A percentile compares a stretch with the other conserved stretches of the same genome.
Evolutionary conservation across 108 stramenopile genomes (phyloP).

Genomic region (Nitzschia putrida): DNA sequence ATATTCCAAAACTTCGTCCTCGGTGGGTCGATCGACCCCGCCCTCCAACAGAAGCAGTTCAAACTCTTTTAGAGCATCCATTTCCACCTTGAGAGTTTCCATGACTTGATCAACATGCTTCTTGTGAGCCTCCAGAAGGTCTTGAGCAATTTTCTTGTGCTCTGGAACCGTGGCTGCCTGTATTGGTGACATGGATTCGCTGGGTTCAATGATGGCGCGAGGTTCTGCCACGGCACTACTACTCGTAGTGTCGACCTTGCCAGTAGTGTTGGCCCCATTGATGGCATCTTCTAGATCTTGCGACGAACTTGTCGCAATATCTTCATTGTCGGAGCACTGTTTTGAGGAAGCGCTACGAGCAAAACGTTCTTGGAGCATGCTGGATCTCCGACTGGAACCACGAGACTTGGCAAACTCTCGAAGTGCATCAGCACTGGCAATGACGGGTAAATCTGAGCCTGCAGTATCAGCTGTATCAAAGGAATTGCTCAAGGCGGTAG

Average conservation of each 20-base stretch:
- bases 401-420: conserved; percentile 29
- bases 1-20: conserved; percentile 83
- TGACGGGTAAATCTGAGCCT: conserved; percentile 30
- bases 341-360: neutral
- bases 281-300: conserved; percentile 8
- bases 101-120: conserved; percentile 70
- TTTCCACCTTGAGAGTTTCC: conserved; percentile 70
- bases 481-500: conserved; percentile 10
- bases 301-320: neutral
- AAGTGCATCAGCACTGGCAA: conserved; percentile 43
- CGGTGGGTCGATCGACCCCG: conserved; percentile 46
- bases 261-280: neutral
- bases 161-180: conserved; percentile 26
- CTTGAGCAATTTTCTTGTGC: conserved; percentile 53
- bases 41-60: conserved; percentile 55
- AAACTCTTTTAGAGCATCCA: conserved; percentile 75
- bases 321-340: neutral
- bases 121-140: conserved; percentile 69
- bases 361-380: conserved; percentile 43
- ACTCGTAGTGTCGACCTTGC: neutral
- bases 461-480: conserved; percentile 38
- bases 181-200: neutral
- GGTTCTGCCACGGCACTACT: neutral
- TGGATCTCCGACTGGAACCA: conserved; percentile 42
- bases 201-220: neutral